Percentiles rank a stretch among this genome's conserved stretches.
These are phyloP conservation scores for Pseudognaphalium luteoalbum DNA, from an alignment of 129 eudicot genomes.

Conservation along the genomic window DNA sequence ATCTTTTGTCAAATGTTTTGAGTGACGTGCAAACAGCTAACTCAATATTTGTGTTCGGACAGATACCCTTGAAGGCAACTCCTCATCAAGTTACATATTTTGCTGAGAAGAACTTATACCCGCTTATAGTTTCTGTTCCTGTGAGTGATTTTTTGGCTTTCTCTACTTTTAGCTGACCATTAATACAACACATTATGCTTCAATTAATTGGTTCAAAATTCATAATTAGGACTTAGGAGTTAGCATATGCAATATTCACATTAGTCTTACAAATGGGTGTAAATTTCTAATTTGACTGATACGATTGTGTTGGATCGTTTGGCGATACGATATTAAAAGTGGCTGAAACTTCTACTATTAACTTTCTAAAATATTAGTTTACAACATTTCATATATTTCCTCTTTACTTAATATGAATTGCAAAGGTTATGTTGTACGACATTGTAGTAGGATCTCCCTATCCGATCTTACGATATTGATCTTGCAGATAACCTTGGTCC, in stretches of 20 bases:
- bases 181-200: not conserved
- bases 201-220: not conserved
- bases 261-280: not conserved
- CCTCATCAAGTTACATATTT: conserved; percentile 98
- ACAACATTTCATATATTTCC: not conserved
- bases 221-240: not conserved
- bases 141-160: conserved; percentile 54
- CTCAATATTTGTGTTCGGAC: conserved; percentile 23
- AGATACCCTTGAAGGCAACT: conserved; percentile 94
- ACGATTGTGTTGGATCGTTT: not conserved
- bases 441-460: too few species aligned
- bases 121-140: conserved; percentile 84
- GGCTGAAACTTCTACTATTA: not conserved
- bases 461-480: too few species aligned
- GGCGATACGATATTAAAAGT: not conserved
- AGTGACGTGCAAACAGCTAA: not conserved
- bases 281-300: not conserved
- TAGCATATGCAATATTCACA: not conserved
- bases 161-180: conserved; percentile 14
- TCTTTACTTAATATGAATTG: too few species aligned
- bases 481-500: not conserved
- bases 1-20: conserved; percentile 1
- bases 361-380: not conserved
- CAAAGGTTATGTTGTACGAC: too few species aligned
- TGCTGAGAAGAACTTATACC: conserved; percentile 90